Base-by-base conservation (phyloP, 306 rosid species). In the Fragaria ananassa region DNA sequence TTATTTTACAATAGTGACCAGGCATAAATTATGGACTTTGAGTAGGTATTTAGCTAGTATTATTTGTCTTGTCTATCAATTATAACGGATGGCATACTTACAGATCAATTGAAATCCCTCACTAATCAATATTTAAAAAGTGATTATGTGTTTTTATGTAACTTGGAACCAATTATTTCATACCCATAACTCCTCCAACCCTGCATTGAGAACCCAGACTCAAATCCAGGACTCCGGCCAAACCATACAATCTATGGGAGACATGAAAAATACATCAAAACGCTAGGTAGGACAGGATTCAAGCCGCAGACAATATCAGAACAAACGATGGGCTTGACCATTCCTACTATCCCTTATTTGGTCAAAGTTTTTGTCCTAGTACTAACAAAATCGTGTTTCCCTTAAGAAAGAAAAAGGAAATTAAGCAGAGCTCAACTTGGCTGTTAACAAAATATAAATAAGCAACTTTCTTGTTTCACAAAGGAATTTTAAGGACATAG, bases 401-500 rank as follows among this genome's bases (percentile, higher is more conserved):
- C 39, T 9, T 23, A 11, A 34, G 46, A 62, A 62, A 25, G 39
- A 15, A 45, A 18, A 64, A 47, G 1, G 35, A 46, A 61, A 37
- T 4, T 35, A 18, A 64, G 47, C 70, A 37, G 6, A 34, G 47
- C 29, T 58, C 27, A 58, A 56, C 50, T 46, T 72, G 64, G 49
- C 27, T 21, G 35, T 21, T 19, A 72, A 53, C 21, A 56, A 21
- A 23, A 37, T 23, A 58, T 45, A 25, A 74, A 50, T 1, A 29
- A 67, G 19, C 4, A 49, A 62, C 65, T 1, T 42, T 4, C 12
- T 23, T 54, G 29, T 37, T 66, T 66, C 39, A 75, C 58, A 39
- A 34, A 71, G 61, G 21, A 34, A 47, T 73, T 35, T 34, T 51
- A 68, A 68, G 70, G 51, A 65, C 61, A 60, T 68, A 68, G 53